Evolutionary conservation across 108 stramenopile genomes (phyloP), one percentile per base, ranked within the genome.

Genomic region (Cyclostephanos invisitatus): DNA sequence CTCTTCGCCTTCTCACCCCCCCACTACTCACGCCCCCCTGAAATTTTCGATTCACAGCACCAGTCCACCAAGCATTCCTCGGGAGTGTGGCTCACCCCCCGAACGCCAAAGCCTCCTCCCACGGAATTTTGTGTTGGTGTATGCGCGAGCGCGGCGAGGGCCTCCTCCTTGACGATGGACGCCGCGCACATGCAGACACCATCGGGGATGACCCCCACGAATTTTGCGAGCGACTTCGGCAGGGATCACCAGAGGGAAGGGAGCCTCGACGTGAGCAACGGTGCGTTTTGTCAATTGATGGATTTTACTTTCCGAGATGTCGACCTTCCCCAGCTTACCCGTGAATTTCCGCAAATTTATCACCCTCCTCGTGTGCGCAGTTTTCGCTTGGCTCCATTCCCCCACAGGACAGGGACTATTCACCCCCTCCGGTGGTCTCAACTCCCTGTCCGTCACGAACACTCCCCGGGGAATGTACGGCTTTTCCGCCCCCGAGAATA

Each of bases 191-290:
- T 54, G 25, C 22, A 54, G 25, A 54, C 53, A 1, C 53, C 22
- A 9, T 27, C 7, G 0, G 7, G 25, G 25, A 54, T 80, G 37
- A 94, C 90, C 2, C 90, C 93, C 3, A 90, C 90, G n/a, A 88
- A 94, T 64, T 94, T 94, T 73, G 84, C 93, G 20, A 58, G 73
- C 60, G 93, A 94, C 74, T 94, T 90, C 73, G 93, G 93, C 6
- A 86, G 85, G 74, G 78, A 75, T 18, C 73, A 58, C 38, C 54
- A 22, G 63, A 81, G 37, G 27, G 75, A 66, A 53, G 74, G 8
- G 70, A 55, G 48, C 8, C 81, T 86, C 50, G 89, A 89, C 51
- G 81, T 69, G 11, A 84, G 77, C 40, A 88, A 87, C 74, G 86
- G 81, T 82, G 68, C 18, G 81, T 56, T 15, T 17, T 32, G 32